These are phyloP conservation scores for Pseudogymnoascus destructans DNA, from an alignment of 2,329 filamentous ascomycete genomes.

Conservation along the genomic window DNA sequence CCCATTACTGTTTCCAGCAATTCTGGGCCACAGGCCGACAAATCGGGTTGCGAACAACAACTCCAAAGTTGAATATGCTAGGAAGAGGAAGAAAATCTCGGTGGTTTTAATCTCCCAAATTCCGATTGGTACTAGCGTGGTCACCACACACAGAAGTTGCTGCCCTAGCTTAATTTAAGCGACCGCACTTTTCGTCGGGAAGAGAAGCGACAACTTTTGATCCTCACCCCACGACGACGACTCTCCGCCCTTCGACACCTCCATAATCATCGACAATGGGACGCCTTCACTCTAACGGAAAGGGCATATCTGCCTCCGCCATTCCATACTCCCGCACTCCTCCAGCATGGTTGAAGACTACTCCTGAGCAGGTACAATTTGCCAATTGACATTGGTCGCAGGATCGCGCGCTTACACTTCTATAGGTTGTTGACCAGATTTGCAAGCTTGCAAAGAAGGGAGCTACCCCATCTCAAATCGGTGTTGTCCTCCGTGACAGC, in stretches of 20 bases:
- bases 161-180: conserved; percentile 10
- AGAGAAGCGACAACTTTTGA: conserved; percentile 16
- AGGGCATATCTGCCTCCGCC: conserved; percentile 94
- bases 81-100: conserved; percentile 4
- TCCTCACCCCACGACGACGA: conserved; percentile 20
- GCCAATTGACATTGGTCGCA: not conserved
- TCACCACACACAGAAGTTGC: not conserved
- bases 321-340: conserved; percentile 91
- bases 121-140: conserved; percentile 1
- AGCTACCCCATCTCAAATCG: conserved; percentile 95
- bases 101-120: not conserved
- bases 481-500: conserved; percentile 94
- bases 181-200: conserved; percentile 7
- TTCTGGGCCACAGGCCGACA: not conserved
- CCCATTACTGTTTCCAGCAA: not conserved
- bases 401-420: conserved; percentile 1
- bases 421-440: conserved; percentile 84
- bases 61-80: not conserved
- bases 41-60: not conserved
- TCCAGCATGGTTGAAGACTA: conserved; percentile 97
- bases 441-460: conserved; percentile 98
- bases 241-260: conserved; percentile 12
- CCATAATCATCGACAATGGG: conserved; percentile 49
- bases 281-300: conserved; percentile 98
- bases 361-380: conserved; percentile 58